Conservation (phyloP, 495 filamentous ascomycete species). For the Tirmania nivea region DNA sequence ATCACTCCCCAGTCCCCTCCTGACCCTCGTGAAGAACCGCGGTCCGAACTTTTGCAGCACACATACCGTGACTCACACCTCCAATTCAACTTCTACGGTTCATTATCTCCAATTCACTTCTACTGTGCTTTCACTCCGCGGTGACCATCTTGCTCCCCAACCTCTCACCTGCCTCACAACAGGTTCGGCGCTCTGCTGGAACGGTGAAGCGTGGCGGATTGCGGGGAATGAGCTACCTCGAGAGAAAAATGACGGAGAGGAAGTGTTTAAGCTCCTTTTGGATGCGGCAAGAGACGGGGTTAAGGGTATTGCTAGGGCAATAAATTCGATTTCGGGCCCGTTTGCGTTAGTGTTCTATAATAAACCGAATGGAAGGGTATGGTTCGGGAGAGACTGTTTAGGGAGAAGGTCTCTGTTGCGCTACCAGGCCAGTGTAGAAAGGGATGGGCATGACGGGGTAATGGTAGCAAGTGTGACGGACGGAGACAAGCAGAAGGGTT, state of each 20-base stretch:
- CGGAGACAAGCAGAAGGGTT: conserved; percentile 27
- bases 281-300: conserved; percentile 20
- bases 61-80: conserved; percentile 1
- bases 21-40: conserved; percentile 9
- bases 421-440: conserved; percentile 12
- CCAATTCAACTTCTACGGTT: background rate
- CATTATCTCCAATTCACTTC: conserved; percentile 42
- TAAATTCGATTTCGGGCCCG: conserved; percentile 54
- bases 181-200: conserved; percentile 81
- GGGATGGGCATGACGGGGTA: conserved; percentile 23
- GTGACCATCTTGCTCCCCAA: conserved; percentile 46
- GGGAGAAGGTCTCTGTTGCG: conserved; percentile 64
- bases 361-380: conserved; percentile 33
- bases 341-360: conserved; percentile 87
- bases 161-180: conserved; percentile 40
- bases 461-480: conserved; percentile 58
- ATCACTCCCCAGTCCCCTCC: background rate
- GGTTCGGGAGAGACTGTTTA: conserved; percentile 66
- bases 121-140: conserved; percentile 70
- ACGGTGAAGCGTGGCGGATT: conserved; percentile 90
- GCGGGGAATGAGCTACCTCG: conserved; percentile 19
- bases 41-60: conserved; percentile 10
- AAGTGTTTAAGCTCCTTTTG: conserved; percentile 42
- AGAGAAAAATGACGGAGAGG: conserved; percentile 52
- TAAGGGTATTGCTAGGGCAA: conserved; percentile 27